These are phyloP conservation scores for Dioszegia hungarica DNA, from an alignment of 768 basidiomycete genomes.

Conservation along the genomic window DNA sequence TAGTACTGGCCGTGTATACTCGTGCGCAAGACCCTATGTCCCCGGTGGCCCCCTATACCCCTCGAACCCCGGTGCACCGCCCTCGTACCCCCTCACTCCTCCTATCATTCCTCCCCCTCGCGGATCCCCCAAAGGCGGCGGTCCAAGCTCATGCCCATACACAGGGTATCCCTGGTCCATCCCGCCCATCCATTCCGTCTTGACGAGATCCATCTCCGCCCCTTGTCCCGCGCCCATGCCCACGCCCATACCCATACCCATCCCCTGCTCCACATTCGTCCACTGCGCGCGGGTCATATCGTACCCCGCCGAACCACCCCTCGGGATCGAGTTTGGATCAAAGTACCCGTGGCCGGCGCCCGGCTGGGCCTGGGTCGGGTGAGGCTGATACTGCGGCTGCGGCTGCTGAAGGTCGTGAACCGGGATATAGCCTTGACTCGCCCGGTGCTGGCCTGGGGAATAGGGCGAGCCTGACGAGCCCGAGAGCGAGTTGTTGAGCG, in stretches of 20 bases:
- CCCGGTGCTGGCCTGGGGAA: neutral
- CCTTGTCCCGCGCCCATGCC: too few relatives aligned
- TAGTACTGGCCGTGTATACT: too few relatives aligned
- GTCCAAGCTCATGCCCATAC: slow-evolving; percentile 4
- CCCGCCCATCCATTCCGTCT: neutral
- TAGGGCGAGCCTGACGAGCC: neutral
- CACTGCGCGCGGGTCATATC: too few relatives aligned
- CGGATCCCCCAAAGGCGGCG: neutral
- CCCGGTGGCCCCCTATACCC: too few relatives aligned
- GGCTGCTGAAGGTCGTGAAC: neutral
- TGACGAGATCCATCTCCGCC: neutral
- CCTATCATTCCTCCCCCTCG: neutral
- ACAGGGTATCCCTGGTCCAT: neutral
- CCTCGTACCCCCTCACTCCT: neutral
- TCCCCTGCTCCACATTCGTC: too few relatives aligned
- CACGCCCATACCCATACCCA: too few relatives aligned
- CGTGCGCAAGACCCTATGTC: too few relatives aligned
- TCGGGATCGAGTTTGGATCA: neutral
- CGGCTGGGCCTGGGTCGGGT: too few relatives aligned
- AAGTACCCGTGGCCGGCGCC: too few relatives aligned
- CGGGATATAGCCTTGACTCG: neutral
- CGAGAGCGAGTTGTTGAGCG: neutral
- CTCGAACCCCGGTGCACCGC: too few relatives aligned
- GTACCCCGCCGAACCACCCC: too few relatives aligned
- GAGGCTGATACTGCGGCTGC: neutral